Evolutionary conservation across 1,284 basidiomycete species (phyloP), one percentile per base, ranked within the genome.

Genomic region (Schizophyllum amplum): DNA sequence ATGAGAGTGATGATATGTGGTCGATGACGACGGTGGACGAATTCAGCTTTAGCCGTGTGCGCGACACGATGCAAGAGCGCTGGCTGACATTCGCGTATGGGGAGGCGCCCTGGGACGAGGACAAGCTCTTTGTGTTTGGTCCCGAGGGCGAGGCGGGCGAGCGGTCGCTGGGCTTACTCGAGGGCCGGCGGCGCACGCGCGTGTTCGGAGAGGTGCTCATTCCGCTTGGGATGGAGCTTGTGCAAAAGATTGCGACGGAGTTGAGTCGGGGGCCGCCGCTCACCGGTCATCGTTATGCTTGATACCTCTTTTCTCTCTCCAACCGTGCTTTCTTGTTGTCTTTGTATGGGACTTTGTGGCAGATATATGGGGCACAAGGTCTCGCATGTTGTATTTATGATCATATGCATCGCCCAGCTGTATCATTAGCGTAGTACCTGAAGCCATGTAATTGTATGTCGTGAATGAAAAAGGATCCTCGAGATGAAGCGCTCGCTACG

Each of bases 31-130:
- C 78, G 54, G 84, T 89, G 2, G 81, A 86, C 63, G 78, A 79
- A 63, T 84, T 77, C 72, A 74, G 81, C 26, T 89, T 86, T 60
- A 67, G 70, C 20, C 78, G 82, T 51, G 83, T 90, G 53, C 77
- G 85, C 17, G 81, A 87, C 60, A 74, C 82, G 24, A 78, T 90
- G 54, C 87, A 90, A 66, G 76, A 79, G 60, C 75, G 80, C 47
- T 90, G 87, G 87, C 75, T 90, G 23, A 65, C 80, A n/a, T 90
- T 90, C 61, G 86, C 86, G 4, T 69, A 86, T 65, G 86, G 86
- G 4, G 80, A 86, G 66, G 75, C 73, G 17, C 87, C 87, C 2
- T 90, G 87, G 87, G 72, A 72, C 57, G 78, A 78, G 58, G 78
- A 82, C 56, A 83, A 80, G 66, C 78, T 87, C 55, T 89, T 78